phyloP scores from a whole-genome alignment of 2,329 filamentous ascomycete species.

The Colletotrichum lindemuthianum region DNA sequence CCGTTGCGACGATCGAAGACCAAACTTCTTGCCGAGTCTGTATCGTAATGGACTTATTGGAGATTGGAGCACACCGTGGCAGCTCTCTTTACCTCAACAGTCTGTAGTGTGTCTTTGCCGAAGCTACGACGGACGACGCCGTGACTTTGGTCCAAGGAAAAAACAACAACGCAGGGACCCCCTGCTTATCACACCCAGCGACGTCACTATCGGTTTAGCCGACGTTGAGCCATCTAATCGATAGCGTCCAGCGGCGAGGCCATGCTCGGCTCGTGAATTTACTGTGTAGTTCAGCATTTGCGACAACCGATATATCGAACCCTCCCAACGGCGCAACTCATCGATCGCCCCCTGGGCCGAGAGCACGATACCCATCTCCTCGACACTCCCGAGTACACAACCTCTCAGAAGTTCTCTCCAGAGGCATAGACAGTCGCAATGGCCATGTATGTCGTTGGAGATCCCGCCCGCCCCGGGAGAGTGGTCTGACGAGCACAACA shows the following conservation, averaged over 20 bases:
- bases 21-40: no score
- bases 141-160: not conserved
- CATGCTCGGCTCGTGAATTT: conserved; percentile 23
- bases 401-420: not conserved
- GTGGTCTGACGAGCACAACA: conserved; percentile 38
- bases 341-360: conserved; percentile 6
- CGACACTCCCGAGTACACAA: not conserved
- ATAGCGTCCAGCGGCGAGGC: conserved; percentile 20
- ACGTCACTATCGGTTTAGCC: conserved; percentile 34
- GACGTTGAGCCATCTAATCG: conserved; percentile 29
- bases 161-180: conserved; percentile 1
- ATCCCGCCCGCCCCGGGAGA: conserved; percentile 4
- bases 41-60: no score
- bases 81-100: not conserved
- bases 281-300: conserved; percentile 17
- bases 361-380: not conserved
- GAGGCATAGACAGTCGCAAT: conserved; percentile 7
- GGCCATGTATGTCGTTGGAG: conserved; percentile 17
- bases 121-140: no score
- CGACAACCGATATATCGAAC: conserved; percentile 29
- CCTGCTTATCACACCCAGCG: conserved; percentile 8
- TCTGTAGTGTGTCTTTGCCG: no score
- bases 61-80: not conserved
- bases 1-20: not conserved
- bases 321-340: conserved; percentile 17